A percentile compares a stretch with the other conserved stretches of the same genome.
Evolutionary conservation across 225 moss, liverwort and hornwort species (phyloP).

Genomic region (Physcomitrium patens): DNA sequence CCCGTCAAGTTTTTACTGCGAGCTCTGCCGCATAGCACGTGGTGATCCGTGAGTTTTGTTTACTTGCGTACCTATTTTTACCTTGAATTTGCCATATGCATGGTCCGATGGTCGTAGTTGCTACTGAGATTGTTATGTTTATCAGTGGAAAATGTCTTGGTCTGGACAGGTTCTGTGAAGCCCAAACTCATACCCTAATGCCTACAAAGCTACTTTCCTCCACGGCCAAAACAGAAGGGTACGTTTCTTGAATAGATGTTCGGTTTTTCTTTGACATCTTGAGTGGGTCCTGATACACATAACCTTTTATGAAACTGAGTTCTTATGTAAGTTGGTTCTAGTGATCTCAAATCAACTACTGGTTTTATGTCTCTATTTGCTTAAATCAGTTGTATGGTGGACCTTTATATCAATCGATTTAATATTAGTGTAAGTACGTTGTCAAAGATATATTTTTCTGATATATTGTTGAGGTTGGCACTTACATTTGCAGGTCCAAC

Average conservation of each 20-base stretch:
- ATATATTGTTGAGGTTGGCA: neutral
- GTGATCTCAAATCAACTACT: neutral
- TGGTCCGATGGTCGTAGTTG: neutral
- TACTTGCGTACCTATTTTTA: conserved; percentile 6
- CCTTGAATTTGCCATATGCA: neutral
- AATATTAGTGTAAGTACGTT: neutral
- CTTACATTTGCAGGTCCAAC: conserved; percentile 31
- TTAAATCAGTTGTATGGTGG: neutral
- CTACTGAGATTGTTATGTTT: neutral
- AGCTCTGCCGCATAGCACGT: conserved; percentile 76
- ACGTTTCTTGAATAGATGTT: conserved; percentile 18
- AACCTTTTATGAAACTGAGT: neutral
- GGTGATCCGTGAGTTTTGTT: conserved; percentile 76
- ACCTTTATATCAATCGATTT: neutral
- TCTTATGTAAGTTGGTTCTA: neutral
- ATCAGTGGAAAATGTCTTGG: neutral
- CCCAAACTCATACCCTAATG: conserved; percentile 48
- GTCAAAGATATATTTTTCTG: neutral
- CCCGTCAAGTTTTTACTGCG: conserved; percentile 74
- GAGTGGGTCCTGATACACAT: conserved; percentile 8
- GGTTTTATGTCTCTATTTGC: conserved; percentile 4
- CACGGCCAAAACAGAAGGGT: conserved; percentile 72
- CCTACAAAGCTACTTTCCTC: conserved; percentile 57
- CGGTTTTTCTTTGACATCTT: neutral
- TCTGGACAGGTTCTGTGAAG: conserved; percentile 67